Evolutionary conservation across 1,284 basidiomycete species (phyloP).

Genomic region (Papiliotrema flavescens): DNA sequence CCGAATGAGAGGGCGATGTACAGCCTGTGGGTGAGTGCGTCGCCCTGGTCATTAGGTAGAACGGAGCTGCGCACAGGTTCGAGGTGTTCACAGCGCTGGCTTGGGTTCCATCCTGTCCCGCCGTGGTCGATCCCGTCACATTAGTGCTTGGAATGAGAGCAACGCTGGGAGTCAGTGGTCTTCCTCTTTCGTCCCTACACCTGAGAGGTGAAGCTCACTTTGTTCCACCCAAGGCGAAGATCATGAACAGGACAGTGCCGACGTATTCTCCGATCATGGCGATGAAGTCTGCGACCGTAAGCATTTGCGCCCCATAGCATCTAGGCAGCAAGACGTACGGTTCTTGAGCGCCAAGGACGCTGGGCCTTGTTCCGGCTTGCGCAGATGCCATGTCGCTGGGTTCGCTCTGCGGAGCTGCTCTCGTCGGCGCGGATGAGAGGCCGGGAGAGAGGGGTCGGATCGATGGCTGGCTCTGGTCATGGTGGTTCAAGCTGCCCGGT

Average conservation of each 20-base stretch:
- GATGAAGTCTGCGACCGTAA: conserved; percentile 36
- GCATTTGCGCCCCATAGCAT: background rate
- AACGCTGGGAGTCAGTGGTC: conserved; percentile 23
- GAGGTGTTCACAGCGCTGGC: conserved; percentile 38
- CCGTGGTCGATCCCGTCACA: conserved; percentile 34
- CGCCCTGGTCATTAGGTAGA: background rate
- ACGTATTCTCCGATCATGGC: conserved; percentile 52
- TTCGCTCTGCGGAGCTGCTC: conserved; percentile 6
- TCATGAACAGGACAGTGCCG: conserved; percentile 51
- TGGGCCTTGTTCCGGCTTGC: conserved; percentile 23
- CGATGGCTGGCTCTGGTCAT: background rate
- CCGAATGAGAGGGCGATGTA: conserved; percentile 53
- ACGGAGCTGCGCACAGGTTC: conserved; percentile 27
- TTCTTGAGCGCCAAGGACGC: conserved; percentile 33
- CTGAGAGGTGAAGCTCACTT: conserved; percentile 28
- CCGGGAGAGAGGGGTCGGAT: background rate
- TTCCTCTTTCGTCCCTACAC: conserved; percentile 1
- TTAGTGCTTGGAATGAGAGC: conserved; percentile 42
- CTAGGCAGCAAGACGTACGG: conserved; percentile 17
- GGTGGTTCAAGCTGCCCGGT: no score
- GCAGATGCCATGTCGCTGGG: conserved; percentile 22
- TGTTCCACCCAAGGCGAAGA: conserved; percentile 48
- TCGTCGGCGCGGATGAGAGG: background rate
- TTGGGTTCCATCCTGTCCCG: conserved; percentile 26
- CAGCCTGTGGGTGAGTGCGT: conserved; percentile 25